Conservation (phyloP, 2,329 filamentous ascomycete genomes). For the Arthrobotrys conoides region DNA sequence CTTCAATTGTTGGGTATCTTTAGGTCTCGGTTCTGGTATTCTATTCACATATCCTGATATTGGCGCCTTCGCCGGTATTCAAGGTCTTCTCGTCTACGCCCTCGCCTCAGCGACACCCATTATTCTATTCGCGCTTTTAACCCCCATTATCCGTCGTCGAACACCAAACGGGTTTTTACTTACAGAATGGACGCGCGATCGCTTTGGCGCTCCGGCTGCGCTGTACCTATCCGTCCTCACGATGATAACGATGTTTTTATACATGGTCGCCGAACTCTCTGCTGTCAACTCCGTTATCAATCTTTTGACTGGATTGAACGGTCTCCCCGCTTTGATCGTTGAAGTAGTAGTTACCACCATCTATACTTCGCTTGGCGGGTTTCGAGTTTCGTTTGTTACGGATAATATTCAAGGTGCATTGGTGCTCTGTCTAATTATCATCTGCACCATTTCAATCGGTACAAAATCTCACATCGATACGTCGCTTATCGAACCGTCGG, state of each 20-base stretch:
- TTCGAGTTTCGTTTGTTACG: conserved; percentile 86
- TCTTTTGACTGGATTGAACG: conserved; percentile 80
- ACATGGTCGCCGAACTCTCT: conserved; percentile 88
- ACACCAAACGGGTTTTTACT: conserved; percentile 87
- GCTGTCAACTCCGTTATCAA: conserved; percentile 84
- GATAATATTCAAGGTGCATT: conserved; percentile 85
- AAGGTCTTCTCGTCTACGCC: conserved; percentile 83
- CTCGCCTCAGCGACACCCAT: conserved; percentile 80
- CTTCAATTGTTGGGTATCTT: conserved; percentile 59
- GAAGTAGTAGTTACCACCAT: conserved; percentile 83
- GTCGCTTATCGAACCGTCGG: conserved; percentile 77
- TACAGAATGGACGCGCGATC: conserved; percentile 85
- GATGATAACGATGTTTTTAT: conserved; percentile 84
- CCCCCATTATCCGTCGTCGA: conserved; percentile 82
- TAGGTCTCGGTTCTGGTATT: conserved; percentile 86
- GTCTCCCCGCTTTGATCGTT: conserved; percentile 82
- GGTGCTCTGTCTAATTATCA: conserved; percentile 80
- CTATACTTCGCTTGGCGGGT: conserved; percentile 86
- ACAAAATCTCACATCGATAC: conserved; percentile 80
- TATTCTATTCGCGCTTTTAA: conserved; percentile 80
- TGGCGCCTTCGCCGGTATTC: conserved; percentile 82
- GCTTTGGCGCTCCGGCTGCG: conserved; percentile 79
- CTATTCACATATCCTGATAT: conserved; percentile 86
- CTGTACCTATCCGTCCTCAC: conserved; percentile 84
- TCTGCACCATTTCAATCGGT: conserved; percentile 83